Evolutionary conservation across 1,284 basidiomycete genomes (phyloP).

Genomic region (Moesziomyces sp.): DNA sequence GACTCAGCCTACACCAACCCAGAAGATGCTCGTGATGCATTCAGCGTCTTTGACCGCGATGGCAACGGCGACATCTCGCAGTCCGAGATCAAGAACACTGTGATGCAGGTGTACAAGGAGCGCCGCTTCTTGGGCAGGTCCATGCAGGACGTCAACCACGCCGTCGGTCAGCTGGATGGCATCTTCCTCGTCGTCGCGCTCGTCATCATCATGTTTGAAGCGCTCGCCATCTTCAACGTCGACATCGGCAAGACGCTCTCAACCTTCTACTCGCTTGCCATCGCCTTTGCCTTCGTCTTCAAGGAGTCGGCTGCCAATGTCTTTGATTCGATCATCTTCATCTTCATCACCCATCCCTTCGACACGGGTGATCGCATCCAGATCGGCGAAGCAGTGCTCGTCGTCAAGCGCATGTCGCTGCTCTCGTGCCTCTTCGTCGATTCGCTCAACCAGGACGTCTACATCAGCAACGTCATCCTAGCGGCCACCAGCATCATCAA

Average conservation of each 20-base stretch:
- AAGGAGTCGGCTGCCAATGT: conserved; percentile 64
- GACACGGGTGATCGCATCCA: conserved; percentile 63
- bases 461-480: conserved; percentile 60
- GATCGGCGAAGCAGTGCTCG: conserved; percentile 50
- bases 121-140: conserved; percentile 58
- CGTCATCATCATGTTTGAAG: conserved; percentile 62
- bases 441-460: conserved; percentile 59
- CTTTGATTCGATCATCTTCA: conserved; percentile 66
- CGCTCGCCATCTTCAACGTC: conserved; percentile 64
- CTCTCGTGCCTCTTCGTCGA: conserved; percentile 61
- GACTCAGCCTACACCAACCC: conserved; percentile 75
- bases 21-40: conserved; percentile 75
- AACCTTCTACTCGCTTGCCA: conserved; percentile 64
- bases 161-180: conserved; percentile 58
- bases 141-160: conserved; percentile 65
- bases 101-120: conserved; percentile 70
- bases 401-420: conserved; percentile 61
- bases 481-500: conserved; percentile 59
- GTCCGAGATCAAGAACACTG: conserved; percentile 78
- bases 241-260: conserved; percentile 59
- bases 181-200: conserved; percentile 53
- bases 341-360: conserved; percentile 65
- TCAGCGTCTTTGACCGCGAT: conserved; percentile 77
- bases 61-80: conserved; percentile 82
- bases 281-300: conserved; percentile 65